phyloP scores from a whole-genome alignment of 2,329 filamentous ascomycete genomes.

The Westerdykella aurantiaca region DNA sequence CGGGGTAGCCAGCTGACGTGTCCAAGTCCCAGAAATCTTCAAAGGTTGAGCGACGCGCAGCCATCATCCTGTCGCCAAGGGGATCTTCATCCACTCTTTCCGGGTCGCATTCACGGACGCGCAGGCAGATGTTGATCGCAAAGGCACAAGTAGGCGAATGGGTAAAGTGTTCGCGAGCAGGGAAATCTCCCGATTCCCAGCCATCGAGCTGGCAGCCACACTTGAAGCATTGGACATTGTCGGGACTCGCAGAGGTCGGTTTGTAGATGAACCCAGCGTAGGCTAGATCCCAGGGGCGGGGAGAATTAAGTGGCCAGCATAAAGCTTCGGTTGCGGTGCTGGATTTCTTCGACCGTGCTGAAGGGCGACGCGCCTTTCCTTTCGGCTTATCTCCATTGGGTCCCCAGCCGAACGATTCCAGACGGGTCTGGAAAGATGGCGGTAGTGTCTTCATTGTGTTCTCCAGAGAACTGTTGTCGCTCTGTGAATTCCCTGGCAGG shows the following conservation, averaged over 20 bases:
- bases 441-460: slow-evolving; percentile 35
- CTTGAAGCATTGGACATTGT: slow-evolving; percentile 86
- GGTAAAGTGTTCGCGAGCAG: slow-evolving; percentile 76
- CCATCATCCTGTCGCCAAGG: slow-evolving; percentile 61
- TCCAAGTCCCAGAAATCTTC: slow-evolving; percentile 85
- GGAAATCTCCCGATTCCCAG: slow-evolving; percentile 84
- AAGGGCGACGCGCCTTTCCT: slow-evolving; percentile 63
- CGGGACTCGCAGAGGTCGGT: slow-evolving; percentile 66
- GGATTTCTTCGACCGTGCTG: slow-evolving; percentile 55
- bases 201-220: slow-evolving; percentile 81
- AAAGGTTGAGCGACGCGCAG: slow-evolving; percentile 79
- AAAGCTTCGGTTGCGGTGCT: slow-evolving; percentile 37
- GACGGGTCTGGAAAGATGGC: slow-evolving; percentile 66
- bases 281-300: slow-evolving; percentile 69
- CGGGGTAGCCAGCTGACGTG: slow-evolving; percentile 20
- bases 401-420: slow-evolving; percentile 64
- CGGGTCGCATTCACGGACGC: slow-evolving; percentile 55
- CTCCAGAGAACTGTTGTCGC: neutral
- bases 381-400: slow-evolving; percentile 48
- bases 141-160: slow-evolving; percentile 81
- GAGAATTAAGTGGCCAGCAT: slow-evolving; percentile 71
- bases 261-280: slow-evolving; percentile 87
- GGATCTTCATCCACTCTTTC: slow-evolving; percentile 68
- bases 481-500: neutral
- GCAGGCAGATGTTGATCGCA: slow-evolving; percentile 60